A percentile compares a stretch with the other conserved stretches of the same genome.
Conservation (phyloP, 1,284 basidiomycete genomes). For the Vanrija humicola region DNA sequence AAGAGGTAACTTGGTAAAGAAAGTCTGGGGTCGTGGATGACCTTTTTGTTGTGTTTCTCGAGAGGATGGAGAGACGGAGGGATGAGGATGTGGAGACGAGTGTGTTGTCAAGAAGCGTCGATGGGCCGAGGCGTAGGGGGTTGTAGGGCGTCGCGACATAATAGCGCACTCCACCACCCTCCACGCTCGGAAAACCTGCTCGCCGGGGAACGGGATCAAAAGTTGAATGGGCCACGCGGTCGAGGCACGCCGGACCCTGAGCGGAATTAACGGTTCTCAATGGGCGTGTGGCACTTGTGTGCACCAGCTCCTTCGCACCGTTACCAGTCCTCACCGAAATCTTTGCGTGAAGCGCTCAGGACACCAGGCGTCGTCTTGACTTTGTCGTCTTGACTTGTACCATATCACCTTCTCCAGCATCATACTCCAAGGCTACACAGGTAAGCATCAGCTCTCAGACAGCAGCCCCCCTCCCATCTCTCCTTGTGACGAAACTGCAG, state of each 20-base stretch:
- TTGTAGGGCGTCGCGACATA: not conserved
- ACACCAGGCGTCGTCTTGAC: too few species aligned
- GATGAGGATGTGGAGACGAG: not conserved
- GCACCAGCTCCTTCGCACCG: too few species aligned
- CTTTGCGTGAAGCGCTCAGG: too few species aligned
- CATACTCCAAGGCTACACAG: too few species aligned
- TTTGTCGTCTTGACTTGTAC: too few species aligned
- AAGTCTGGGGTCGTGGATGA: not conserved
- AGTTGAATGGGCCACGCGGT: not conserved
- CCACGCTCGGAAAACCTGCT: not conserved
- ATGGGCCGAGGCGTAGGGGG: not conserved
- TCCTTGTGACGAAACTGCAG: constrained; percentile 28
- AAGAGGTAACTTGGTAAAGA: not conserved
- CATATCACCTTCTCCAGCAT: not conserved
- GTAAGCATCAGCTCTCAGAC: too few species aligned
- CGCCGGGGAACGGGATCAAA: not conserved
- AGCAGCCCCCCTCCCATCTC: not conserved
- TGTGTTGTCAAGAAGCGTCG: constrained; percentile 2
- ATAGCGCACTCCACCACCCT: not conserved
- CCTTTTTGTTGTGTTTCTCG: not conserved
- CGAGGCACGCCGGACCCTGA: too few species aligned
- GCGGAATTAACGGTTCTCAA: too few species aligned
- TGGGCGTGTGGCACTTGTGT: too few species aligned
- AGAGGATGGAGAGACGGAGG: constrained; percentile 1
- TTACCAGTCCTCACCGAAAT: too few species aligned